Conservation (phyloP, 2,329 filamentous ascomycete species). For the Leptographium galeiforme region DNA sequence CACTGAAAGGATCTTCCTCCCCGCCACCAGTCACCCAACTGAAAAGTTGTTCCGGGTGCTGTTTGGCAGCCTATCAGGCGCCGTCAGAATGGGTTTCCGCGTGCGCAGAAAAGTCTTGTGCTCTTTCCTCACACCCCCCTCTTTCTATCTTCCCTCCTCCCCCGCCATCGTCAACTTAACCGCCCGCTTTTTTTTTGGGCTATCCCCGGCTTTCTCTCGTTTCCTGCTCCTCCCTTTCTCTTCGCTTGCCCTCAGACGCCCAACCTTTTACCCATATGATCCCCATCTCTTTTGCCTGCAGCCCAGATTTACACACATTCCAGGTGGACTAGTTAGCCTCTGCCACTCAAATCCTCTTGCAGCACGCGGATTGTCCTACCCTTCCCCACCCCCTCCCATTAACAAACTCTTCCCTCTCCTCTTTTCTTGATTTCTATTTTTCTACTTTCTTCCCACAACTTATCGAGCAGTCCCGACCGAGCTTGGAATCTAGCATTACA, state of each 20-base stretch:
- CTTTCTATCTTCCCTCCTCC: constrained; percentile 3
- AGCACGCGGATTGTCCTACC: neutral
- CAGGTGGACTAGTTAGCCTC: neutral
- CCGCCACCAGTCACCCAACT: neutral
- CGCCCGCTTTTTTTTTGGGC: constrained; percentile 7
- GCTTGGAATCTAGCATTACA: neutral
- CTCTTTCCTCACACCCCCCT: neutral
- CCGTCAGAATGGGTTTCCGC: constrained; percentile 2
- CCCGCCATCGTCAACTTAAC: constrained; percentile 8
- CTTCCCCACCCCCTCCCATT: constrained; percentile 9
- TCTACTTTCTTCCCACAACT: neutral
- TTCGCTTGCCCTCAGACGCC: neutral
- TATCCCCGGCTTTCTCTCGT: neutral
- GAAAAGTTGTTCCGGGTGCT: neutral
- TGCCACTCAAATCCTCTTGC: neutral
- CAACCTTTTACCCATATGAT: neutral
- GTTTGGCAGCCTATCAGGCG: constrained; percentile 6
- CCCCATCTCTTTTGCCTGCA: neutral
- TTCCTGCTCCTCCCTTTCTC: neutral
- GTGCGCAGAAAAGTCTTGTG: constrained; percentile 1
- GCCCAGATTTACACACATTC: neutral
- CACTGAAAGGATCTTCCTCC: too few species aligned
- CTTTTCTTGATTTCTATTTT: neutral
- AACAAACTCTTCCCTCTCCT: constrained; percentile 4
- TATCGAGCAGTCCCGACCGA: neutral